Conservation (phyloP, 2,329 filamentous ascomycete genomes). For the Paecilomyces variotii region DNA sequence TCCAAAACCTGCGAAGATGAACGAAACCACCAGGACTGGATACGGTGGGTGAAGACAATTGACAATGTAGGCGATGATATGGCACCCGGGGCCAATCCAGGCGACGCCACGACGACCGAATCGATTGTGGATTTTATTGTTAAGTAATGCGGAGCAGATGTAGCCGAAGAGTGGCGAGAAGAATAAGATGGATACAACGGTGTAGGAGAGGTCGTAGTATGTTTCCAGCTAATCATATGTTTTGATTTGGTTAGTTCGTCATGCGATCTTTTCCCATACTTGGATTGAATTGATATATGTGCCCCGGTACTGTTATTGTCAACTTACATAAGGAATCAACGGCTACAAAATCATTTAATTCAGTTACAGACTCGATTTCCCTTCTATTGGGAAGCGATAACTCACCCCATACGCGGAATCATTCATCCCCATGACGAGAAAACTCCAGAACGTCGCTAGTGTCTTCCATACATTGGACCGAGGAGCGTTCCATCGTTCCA, state of each 20-base stretch:
- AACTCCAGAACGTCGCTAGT: constrained; percentile 1
- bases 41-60: constrained; percentile 27
- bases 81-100: constrained; percentile 42
- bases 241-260: not conserved
- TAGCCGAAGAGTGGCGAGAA: constrained; percentile 43
- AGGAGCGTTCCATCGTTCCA: constrained; percentile 10
- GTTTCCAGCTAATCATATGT: constrained; percentile 28
- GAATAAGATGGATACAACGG: constrained; percentile 42
- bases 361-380: not conserved
- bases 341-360: not conserved
- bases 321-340: not conserved
- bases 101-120: constrained; percentile 66
- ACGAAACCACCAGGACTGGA: constrained; percentile 25
- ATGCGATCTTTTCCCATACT: not conserved
- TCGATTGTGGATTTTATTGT: constrained; percentile 35
- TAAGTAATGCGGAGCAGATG: constrained; percentile 37
- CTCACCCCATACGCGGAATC: constrained; percentile 10
- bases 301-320: no score
- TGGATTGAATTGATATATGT: no score
- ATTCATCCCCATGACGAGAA: constrained; percentile 15
- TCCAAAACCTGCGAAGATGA: constrained; percentile 28
- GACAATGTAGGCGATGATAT: constrained; percentile 21
- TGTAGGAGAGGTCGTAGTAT: constrained; percentile 34
- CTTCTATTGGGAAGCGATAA: not conserved
- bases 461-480: constrained; percentile 3